Evolutionary conservation across 2,329 filamentous ascomycete genomes (phyloP).

Genomic region (Aspergillus viridinutans): DNA sequence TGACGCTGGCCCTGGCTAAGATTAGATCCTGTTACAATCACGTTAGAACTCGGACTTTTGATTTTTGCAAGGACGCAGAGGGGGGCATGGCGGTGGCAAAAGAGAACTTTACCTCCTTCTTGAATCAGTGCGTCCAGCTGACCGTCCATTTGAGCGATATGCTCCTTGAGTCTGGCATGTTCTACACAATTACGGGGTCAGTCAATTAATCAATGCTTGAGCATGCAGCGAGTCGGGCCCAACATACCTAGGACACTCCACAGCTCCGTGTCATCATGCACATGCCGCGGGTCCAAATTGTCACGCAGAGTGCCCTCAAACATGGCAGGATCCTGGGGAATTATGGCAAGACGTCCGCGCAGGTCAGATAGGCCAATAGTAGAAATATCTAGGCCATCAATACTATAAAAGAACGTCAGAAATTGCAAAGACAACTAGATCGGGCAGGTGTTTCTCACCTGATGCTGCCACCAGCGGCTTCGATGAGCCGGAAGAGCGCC

Average conservation of each 20-base stretch:
- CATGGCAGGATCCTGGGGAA: constrained; percentile 93
- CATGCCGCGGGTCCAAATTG: constrained; percentile 90
- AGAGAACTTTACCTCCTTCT: constrained; percentile 72
- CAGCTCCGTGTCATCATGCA: constrained; percentile 93
- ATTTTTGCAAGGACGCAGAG: not conserved
- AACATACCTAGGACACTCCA: constrained; percentile 88
- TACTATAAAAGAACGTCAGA: constrained; percentile 47
- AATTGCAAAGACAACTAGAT: constrained; percentile 1
- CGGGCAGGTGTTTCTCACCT: constrained; percentile 30
- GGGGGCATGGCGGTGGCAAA: not conserved
- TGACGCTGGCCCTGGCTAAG: constrained; percentile 93
- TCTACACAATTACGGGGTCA: constrained; percentile 49
- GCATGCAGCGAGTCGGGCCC: constrained; percentile 8
- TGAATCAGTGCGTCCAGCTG: constrained; percentile 85
- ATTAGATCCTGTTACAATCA: constrained; percentile 68
- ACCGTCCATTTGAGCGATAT: constrained; percentile 80
- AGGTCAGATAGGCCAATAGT: constrained; percentile 86
- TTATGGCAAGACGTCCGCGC: constrained; percentile 85
- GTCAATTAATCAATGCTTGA: constrained; percentile 35
- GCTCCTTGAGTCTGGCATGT: constrained; percentile 88
- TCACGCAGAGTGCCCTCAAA: constrained; percentile 92
- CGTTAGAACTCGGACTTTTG: constrained; percentile 8
- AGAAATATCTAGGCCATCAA: constrained; percentile 85
- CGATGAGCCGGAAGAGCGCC: constrained; percentile 92
- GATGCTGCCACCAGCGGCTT: constrained; percentile 76